These are phyloP conservation scores for Blastobotrys americana DNA, from an alignment of 805 yeast species.

Conservation along the genomic window DNA sequence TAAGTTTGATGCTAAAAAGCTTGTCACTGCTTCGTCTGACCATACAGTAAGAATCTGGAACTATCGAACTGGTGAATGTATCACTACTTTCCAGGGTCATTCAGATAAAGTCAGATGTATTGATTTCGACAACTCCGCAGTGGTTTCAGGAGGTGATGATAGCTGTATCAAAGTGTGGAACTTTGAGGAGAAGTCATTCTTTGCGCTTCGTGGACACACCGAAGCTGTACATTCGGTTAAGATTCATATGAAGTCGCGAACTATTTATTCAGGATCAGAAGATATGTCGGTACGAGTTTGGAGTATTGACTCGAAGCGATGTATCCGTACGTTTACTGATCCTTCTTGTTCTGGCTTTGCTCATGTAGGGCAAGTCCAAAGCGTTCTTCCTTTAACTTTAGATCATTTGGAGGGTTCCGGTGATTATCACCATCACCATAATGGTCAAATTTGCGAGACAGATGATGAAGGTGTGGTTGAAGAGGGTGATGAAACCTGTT, in stretches of 20 bases:
- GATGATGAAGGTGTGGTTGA: conserved; percentile 6
- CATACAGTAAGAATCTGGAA: conserved; percentile 93
- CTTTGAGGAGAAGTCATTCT: conserved; percentile 86
- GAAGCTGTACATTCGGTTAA: conserved; percentile 90
- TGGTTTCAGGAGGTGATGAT: conserved; percentile 92
- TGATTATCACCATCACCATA: conserved; percentile 10
- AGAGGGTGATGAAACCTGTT: conserved; percentile 20
- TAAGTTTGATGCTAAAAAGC: conserved; percentile 79
- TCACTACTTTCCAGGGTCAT: conserved; percentile 91
- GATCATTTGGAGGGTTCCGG: conserved; percentile 47
- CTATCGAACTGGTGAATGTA: conserved; percentile 87
- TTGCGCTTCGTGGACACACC: conserved; percentile 85
- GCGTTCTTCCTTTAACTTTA: conserved; percentile 77
- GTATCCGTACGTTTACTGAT: conserved; percentile 67
- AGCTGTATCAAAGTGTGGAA: conserved; percentile 93
- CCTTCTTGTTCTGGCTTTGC: conserved; percentile 44
- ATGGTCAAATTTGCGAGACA: conserved; percentile 4
- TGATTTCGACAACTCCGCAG: conserved; percentile 71
- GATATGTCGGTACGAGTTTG: conserved; percentile 92
- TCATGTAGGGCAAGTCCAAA: conserved; percentile 91
- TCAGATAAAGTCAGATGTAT: conserved; percentile 77
- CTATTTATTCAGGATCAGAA: conserved; percentile 82
- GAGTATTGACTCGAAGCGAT: conserved; percentile 77
- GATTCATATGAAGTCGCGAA: conserved; percentile 69
- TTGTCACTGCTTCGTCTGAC: conserved; percentile 89